Evolutionary conservation across 129 eudicot species (phyloP).

Genomic region (Flaveria linearis): DNA sequence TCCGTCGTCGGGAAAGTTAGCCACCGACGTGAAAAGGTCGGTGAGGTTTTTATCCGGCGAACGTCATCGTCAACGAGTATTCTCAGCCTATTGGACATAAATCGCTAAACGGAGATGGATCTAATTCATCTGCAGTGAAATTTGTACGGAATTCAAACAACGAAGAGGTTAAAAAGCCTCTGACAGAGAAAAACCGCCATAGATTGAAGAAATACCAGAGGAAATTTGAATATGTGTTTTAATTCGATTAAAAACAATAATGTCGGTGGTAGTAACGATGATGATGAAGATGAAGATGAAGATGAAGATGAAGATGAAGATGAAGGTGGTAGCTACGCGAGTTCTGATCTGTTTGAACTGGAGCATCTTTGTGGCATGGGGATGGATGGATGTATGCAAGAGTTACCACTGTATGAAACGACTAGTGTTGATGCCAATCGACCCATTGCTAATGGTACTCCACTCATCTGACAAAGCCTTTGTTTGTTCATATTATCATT

Average conservation of each 20-base stretch:
- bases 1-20: slow-evolving; percentile 31
- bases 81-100: slow-evolving; percentile 49
- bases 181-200: slow-evolving; percentile 42
- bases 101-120: slow-evolving; percentile 26
- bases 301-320: slow-evolving; percentile 28
- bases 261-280: slow-evolving; percentile 7
- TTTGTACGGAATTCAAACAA: slow-evolving; percentile 19
- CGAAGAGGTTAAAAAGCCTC: slow-evolving; percentile 41
- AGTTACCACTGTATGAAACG: slow-evolving; percentile 84
- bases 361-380: slow-evolving; percentile 69
- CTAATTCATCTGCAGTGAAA: not conserved
- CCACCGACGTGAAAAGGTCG: slow-evolving; percentile 42
- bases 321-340: slow-evolving; percentile 44
- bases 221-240: slow-evolving; percentile 24
- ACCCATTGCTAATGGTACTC: slow-evolving; percentile 57
- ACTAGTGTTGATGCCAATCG: slow-evolving; percentile 66
- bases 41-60: slow-evolving; percentile 62
- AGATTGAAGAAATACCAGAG: not conserved
- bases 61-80: slow-evolving; percentile 57
- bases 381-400: slow-evolving; percentile 55
- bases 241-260: slow-evolving; percentile 27
- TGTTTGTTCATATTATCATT: not conserved
- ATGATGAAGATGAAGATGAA: slow-evolving; percentile 29
- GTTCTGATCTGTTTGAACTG: slow-evolving; percentile 88
- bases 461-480: slow-evolving; percentile 40